Conservation (phyloP, 2,329 filamentous ascomycete species). For the Paraphoma sp. region DNA sequence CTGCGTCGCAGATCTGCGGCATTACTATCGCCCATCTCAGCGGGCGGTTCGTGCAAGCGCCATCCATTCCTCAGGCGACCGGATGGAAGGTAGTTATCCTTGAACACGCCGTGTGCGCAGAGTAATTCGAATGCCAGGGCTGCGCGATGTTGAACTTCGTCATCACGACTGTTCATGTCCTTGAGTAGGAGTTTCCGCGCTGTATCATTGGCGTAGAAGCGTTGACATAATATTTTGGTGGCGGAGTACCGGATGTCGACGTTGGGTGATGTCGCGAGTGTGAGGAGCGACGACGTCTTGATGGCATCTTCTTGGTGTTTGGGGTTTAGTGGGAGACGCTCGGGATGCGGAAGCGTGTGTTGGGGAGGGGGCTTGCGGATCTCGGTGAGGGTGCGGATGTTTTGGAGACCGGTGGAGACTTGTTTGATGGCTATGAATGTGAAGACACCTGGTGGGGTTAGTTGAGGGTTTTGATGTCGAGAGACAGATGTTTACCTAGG, state of each 20-base stretch:
- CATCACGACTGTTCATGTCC: conserved; percentile 33
- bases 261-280: conserved; percentile 51
- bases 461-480: conserved; percentile 46
- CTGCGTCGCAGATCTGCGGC: conserved; percentile 69
- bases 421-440: conserved; percentile 64
- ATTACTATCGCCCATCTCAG: conserved; percentile 53
- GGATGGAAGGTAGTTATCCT: conserved; percentile 10
- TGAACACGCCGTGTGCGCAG: conserved; percentile 28
- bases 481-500: conserved; percentile 39
- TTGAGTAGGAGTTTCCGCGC: conserved; percentile 28
- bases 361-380: conserved; percentile 73
- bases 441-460: conserved; percentile 57
- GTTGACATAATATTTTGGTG: conserved; percentile 46
- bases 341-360: conserved; percentile 27
- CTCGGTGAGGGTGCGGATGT: conserved; percentile 69
- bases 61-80: conserved; percentile 5
- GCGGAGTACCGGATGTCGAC: conserved; percentile 51
- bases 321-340: conserved; percentile 57
- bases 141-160: conserved; percentile 25
- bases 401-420: conserved; percentile 65
- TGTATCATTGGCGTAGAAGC: conserved; percentile 32
- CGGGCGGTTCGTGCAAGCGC: conserved; percentile 9
- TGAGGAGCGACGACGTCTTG: conserved; percentile 48
- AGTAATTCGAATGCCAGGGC: conserved; percentile 37
- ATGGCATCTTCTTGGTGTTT: conserved; percentile 69